Base-by-base conservation (phyloP, 345 rosid species). In the Toxicodendron radicans region DNA sequence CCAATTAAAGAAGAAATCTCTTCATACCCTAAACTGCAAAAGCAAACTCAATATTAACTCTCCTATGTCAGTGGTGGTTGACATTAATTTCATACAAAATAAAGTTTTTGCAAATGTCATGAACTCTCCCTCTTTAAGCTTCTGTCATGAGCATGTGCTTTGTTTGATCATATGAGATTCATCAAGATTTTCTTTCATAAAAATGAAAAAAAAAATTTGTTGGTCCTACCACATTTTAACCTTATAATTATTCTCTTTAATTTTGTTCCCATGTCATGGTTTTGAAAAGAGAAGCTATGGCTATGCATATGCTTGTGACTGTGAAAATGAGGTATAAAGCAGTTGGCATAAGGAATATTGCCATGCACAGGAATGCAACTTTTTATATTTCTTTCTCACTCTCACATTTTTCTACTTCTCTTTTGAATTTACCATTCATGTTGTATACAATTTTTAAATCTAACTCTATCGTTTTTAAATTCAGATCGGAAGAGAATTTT, bases 111-210 rank as follows among this genome's bases (percentile, higher is more conserved):
- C 46, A 20, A 20, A 69, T 14, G 72, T 49, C 70, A 58, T 56
- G n/a, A 59, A 27, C 33, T 11, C 46, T 56, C 9, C 6, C 43
- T 38, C 43, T 68, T 17, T 21, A 49, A 35, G 79, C 71, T 64
- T 53, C 52, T 77, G 76, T 73, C 84, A 80, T 73, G 53, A 73
- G 75, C 84, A 77, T 73, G 79, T 72, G 81, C 63, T n/a, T 49
- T 48, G 17, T 48, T 65, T 38, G 77, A 74, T 76, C 74, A 64
- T 35, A 6, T 10, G 30, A 64, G 81, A 75, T 78, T 70, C 74
- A 59, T 73, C 70, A 43, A 72, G 68, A 80, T 75, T 66, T 75
- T 46, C 41, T 64, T 65, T 32, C 6, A 51, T 51, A 16, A 51
- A 51, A 1, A 13, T 20, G 27, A 14, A 7, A 12, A 56, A 10